Evolutionary conservation across 164 flowering plant genomes (phyloP).

Genomic region (Paratinospora sagittata): DNA sequence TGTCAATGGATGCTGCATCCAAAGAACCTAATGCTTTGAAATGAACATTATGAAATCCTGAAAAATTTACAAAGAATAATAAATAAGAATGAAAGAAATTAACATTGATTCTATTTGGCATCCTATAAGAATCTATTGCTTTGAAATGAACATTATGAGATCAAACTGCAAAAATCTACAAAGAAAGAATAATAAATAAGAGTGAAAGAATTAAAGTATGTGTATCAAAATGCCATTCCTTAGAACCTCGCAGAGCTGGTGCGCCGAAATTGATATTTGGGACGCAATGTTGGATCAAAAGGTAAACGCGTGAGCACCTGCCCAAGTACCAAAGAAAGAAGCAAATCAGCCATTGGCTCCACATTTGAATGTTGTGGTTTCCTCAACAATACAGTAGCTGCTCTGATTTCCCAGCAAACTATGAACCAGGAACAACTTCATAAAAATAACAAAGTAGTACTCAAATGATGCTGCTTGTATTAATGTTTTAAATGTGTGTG

Average conservation of each 20-base stretch:
- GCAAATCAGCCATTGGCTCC: background rate
- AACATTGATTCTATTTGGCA: no score
- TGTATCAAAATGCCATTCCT: slow-evolving; percentile 4
- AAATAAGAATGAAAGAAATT: no score
- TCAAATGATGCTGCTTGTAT: no score
- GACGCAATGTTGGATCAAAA: slow-evolving; percentile 11
- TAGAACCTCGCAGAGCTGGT: slow-evolving; percentile 23
- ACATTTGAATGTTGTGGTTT: background rate
- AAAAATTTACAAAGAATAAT: background rate
- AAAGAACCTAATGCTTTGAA: background rate
- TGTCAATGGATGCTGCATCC: background rate
- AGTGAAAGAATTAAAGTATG: slow-evolving; percentile 1
- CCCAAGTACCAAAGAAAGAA: background rate
- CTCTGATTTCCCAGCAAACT: no score
- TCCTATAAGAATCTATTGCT: no score
- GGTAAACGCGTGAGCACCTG: slow-evolving; percentile 27
- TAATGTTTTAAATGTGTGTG: no score
- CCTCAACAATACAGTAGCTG: no score
- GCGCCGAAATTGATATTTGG: slow-evolving; percentile 30
- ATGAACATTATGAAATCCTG: background rate
- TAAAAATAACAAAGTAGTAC: no score
- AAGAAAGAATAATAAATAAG: slow-evolving; percentile 2
- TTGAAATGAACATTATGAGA: no score
- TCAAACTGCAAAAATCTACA: no score
- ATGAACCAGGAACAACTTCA: no score